A percentile compares a stretch with the other conserved stretches of the same genome.
These are phyloP conservation scores for Venturia asperata DNA, from an alignment of 2,329 filamentous ascomycete genomes.

Conservation along the genomic window DNA sequence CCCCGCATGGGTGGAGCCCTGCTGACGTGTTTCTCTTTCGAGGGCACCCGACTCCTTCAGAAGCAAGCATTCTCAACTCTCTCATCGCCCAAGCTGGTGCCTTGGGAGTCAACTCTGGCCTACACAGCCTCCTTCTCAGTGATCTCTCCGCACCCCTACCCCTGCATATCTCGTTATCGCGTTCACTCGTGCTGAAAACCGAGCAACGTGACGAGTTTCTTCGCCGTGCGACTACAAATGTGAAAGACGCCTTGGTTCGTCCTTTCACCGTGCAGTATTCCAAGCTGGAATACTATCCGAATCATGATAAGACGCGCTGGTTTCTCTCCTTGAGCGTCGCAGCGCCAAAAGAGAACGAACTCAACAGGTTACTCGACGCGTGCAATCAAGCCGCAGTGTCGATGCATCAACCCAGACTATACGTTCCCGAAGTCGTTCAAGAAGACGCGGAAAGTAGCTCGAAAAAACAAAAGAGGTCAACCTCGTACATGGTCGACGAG, in stretches of 20 bases:
- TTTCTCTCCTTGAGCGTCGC: constrained; percentile 71
- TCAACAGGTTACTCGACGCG: constrained; percentile 50
- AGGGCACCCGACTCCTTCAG: constrained; percentile 32
- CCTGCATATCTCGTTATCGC: constrained; percentile 84
- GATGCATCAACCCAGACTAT: constrained; percentile 65
- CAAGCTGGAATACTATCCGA: constrained; percentile 57
- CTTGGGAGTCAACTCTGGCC: constrained; percentile 24
- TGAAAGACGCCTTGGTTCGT: constrained; percentile 40
- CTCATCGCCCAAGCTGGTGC: background rate
- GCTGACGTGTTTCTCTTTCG: constrained; percentile 20
- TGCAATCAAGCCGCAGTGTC: constrained; percentile 57
- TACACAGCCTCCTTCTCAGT: constrained; percentile 66
- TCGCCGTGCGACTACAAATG: constrained; percentile 43
- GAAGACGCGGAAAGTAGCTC: constrained; percentile 26
- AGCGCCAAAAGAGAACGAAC: constrained; percentile 30
- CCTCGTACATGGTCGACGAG: constrained; percentile 15
- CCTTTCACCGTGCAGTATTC: constrained; percentile 43
- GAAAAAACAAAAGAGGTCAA: constrained; percentile 20
- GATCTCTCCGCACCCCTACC: constrained; percentile 72
- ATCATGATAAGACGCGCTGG: constrained; percentile 62
- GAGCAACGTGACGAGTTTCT: constrained; percentile 65
- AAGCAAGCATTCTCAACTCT: constrained; percentile 20
- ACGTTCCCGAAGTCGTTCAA: constrained; percentile 38
- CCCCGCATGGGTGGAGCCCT: constrained; percentile 2
- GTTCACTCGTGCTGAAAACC: constrained; percentile 67